Base-by-base conservation (phyloP, 2,329 filamentous ascomycete genomes). In the Botryosphaeria dothidea region DNA sequence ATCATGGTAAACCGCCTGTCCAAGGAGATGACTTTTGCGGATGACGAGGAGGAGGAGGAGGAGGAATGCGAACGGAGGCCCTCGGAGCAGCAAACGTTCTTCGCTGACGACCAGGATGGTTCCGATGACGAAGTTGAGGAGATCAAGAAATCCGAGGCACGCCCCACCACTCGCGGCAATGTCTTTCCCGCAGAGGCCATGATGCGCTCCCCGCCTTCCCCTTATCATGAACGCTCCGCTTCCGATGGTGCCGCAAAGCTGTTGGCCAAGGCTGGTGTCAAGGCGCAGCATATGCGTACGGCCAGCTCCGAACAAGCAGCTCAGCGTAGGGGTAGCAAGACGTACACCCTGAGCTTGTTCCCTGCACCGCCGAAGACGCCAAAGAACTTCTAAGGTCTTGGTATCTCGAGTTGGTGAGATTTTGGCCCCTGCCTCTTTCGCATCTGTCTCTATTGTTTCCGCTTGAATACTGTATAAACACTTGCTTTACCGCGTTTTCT, bases 241-340 rank as follows among this genome's bases (percentile, higher is more conserved):
- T 78, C 75, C 27, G 75, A 77, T 21, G 69, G 74, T 29, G 73
- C 72, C 5, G 71, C 73, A 17, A 75, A 76, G 54, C 60, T 76
- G 6, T 70, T 75, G 45, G 46, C 63, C 9, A 57, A 60, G 56
- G 45, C 63, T 15, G 46, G 48, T 15, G 56, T 46, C 17, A 56
- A 57, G 38, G 51, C 62, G 21, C 62, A 64, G 31, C 62, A 64
- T 31, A 7, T 23, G 21, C 62, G 63, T 34, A 51, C 56, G 45
- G 27, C 63, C 23, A 65, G 56, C 54, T 17, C 25, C 15, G 63
- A 45, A 23, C 43, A 25, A n/a, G 15, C 17, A n/a, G 19, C 29
- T 7, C 49, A 48, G 27, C 54, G 63, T 36, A 25, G 61, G 38
- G 21, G 43, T 19, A 65, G 56, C 63, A 60, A 65, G 46, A n/a